Conservation (phyloP, 1,284 basidiomycete species). For the Cutaneotrichosporon spelunceum region DNA sequence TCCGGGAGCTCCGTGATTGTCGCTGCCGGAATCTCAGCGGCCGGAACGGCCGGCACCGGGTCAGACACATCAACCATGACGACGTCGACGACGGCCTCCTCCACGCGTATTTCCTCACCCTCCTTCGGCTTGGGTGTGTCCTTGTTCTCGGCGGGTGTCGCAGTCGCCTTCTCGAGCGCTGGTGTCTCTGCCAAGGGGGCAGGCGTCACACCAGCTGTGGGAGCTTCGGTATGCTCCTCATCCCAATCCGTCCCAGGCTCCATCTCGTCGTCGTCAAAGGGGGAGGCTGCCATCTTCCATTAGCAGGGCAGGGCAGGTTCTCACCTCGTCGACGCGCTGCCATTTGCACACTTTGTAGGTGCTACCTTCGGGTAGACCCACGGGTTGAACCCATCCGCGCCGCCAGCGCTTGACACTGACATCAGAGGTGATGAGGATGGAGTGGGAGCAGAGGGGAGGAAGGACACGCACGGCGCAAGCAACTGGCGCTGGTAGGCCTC, state of each 20-base stretch:
- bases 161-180: background rate
- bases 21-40: background rate
- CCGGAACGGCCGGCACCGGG: background rate
- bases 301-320: background rate
- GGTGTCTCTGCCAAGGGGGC: constrained; percentile 13
- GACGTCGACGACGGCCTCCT: background rate
- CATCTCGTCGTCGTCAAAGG: constrained; percentile 21
- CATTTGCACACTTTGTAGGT: constrained; percentile 34
- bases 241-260: constrained; percentile 10
- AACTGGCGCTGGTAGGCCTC: constrained; percentile 40
- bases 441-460: background rate
- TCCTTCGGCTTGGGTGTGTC: constrained; percentile 1
- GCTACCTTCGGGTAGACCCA: constrained; percentile 36
- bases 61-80: background rate
- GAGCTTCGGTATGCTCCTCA: constrained; percentile 15
- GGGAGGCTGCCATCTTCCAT: constrained; percentile 15
- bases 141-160: constrained; percentile 12
- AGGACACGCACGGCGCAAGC: constrained; percentile 33
- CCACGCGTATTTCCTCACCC: constrained; percentile 1
- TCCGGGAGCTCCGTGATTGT: constrained; percentile 8
- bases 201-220: constrained; percentile 19
- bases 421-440: constrained; percentile 6
- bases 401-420: constrained; percentile 38
- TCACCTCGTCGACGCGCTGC: constrained; percentile 22
- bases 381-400: constrained; percentile 35